These are phyloP conservation scores for Cucurbita pepo DNA, from an alignment of 306 rosid species.

Conservation along the genomic window DNA sequence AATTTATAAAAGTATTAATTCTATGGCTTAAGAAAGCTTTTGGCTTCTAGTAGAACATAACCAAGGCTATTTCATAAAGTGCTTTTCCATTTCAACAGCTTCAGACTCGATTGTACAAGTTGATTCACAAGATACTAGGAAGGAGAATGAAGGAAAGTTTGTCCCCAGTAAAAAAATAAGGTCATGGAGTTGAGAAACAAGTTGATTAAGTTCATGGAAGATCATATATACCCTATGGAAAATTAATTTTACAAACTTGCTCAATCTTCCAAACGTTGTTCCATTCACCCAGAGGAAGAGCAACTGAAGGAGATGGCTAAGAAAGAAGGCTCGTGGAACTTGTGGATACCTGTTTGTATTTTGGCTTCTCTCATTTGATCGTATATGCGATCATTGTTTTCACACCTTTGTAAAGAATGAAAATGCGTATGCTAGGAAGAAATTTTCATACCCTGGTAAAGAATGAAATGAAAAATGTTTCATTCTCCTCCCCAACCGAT, in stretches of 20 bases:
- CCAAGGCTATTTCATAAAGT: slow-evolving; percentile 11
- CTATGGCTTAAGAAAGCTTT: not conserved
- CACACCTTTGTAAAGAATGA: no score
- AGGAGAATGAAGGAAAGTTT: slow-evolving; percentile 45
- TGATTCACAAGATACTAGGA: slow-evolving; percentile 20
- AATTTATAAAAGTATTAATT: no score
- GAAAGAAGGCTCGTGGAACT: slow-evolving; percentile 94
- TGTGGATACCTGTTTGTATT: slow-evolving; percentile 75
- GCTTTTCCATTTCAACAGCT: slow-evolving; percentile 7
- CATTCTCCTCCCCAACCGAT: no score
- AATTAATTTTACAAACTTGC: slow-evolving; percentile 69
- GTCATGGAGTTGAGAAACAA: slow-evolving; percentile 42
- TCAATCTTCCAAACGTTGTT: slow-evolving; percentile 69
- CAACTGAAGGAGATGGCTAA: slow-evolving; percentile 74
- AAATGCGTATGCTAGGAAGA: no score
- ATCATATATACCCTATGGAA: slow-evolving; percentile 80
- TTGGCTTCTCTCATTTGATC: slow-evolving; percentile 2
- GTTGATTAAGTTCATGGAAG: slow-evolving; percentile 72
- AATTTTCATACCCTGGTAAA: no score
- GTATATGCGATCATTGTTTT: no score
- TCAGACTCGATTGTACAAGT: slow-evolving; percentile 19
- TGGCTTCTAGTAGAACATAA: not conserved
- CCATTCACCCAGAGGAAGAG: slow-evolving; percentile 84
- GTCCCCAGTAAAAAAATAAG: slow-evolving; percentile 44
- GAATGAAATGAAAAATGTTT: no score